Base-by-base conservation (phyloP, 2,329 filamentous ascomycete genomes). In the Dothideomycetes sp. region DNA sequence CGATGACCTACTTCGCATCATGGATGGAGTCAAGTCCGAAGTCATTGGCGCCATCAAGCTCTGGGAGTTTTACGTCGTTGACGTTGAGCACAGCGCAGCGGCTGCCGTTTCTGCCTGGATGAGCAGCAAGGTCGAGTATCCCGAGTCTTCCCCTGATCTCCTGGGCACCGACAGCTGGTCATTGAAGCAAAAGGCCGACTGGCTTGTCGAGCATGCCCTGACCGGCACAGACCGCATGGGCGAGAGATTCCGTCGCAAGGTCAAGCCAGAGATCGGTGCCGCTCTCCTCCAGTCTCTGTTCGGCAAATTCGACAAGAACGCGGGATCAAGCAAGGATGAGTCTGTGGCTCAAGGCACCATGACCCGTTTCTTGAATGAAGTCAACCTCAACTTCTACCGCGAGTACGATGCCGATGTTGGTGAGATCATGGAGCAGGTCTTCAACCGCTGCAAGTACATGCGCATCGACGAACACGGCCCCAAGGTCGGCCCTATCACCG, bases 361-460 rank as follows among this genome's bases (percentile, higher is more conserved):
- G 51, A 62, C 52, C 51, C 83, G 48, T 40, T 71, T 94, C 27
- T 64, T 96, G 11, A 82, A 96, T 51, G 82, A 86, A 35, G 67
- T 91, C 51, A 98, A 98, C 54, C 69, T 95, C 23, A 76, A 82
- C 2, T 84, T 89, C 55, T 98, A 98, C 66, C 75, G 81, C 48
- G 91, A 98, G 61, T 98, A 94, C 59, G 87, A 98, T 56, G 68
- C 66, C 15, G 91, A 98, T 57, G 70, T 83, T 9, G 76, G 76
- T 18, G 84, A 84, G 49, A 91, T 94, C 49, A 72, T 94, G 42
- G 80, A 95, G 47, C 89, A 98, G 62, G 67, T 96, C 18, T 94
- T 82, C 68, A 94, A 95, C 58, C 81, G 93, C 46, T 84, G 88
- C 66, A 95, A 94, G 62, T 98, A 98, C 64, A 76, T 89, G 47